Percentiles rank a stretch among this genome's conserved stretches.
Evolutionary conservation across 2,329 filamentous ascomycete species (phyloP).

Genomic region (Albifimbria verrucaria): DNA sequence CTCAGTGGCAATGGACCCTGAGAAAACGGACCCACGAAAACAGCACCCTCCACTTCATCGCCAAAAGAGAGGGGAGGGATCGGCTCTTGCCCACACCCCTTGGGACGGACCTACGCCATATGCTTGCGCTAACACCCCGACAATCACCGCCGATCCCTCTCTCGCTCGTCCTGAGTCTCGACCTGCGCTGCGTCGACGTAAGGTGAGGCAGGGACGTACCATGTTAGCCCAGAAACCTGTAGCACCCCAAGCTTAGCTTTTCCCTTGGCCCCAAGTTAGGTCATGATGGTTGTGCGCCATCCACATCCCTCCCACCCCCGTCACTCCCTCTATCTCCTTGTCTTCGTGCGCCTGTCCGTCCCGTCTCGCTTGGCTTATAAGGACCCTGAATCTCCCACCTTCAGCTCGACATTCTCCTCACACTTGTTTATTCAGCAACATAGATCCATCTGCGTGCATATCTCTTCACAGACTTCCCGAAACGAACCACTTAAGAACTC

Average conservation of each 20-base stretch:
- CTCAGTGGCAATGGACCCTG: slow-evolving; percentile 20
- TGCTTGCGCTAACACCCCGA: slow-evolving; percentile 17
- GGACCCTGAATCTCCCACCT: slow-evolving; percentile 14
- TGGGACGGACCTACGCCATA: slow-evolving; percentile 18
- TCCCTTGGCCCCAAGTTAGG: background rate
- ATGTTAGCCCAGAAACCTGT: background rate
- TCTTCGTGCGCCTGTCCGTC: background rate
- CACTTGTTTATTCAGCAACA: background rate
- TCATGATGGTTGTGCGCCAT: background rate
- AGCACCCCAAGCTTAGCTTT: background rate
- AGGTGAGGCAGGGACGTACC: background rate
- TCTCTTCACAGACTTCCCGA: background rate
- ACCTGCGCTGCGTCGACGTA: no score
- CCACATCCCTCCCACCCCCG: background rate
- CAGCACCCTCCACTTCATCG: background rate
- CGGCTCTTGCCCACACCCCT: background rate
- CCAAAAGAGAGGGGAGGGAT: background rate
- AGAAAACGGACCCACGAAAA: slow-evolving; percentile 5
- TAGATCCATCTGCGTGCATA: background rate
- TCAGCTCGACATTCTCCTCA: background rate
- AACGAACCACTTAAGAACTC: background rate
- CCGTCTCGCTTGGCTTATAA: slow-evolving; percentile 12
- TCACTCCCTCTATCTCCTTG: no score
- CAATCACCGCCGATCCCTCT: slow-evolving; percentile 12
- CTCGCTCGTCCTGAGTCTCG: no score